Evolutionary conservation across 768 basidiomycete genomes (phyloP), one percentile per base, ranked within the genome.

Genomic region (Podaxis sp.): DNA sequence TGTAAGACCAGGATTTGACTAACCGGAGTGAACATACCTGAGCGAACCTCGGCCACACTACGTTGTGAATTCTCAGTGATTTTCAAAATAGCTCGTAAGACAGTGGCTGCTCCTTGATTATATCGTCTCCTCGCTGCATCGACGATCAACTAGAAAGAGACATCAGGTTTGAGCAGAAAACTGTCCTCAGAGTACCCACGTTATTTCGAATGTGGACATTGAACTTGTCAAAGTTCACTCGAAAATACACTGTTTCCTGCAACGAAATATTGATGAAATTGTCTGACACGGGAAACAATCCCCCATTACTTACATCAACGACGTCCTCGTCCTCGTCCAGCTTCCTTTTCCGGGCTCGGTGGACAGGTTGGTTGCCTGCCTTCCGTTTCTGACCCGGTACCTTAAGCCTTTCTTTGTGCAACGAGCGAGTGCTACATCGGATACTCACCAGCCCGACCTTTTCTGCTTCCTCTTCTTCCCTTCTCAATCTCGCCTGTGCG

Each of bases 221-320:
- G 73, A 95, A 96, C 66, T 85, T 89, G 65, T 94, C 89, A 69
- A 88, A 91, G 75, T 98, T 98, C 51, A 98, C 82, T 51, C 91
- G 85, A 69, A 97, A 91, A 72, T 87, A 86, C 36, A 92, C 82
- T 2, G 77, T 77, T 16, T 90, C 85, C 88, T 94, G 61, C 5
- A 28, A 55, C 2, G 51, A 42, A 46, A 61, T 50, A 4, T 67
- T 50, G 42, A 62, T 47, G 67, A 38, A 59, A 36, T 57, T 35
- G 28, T 52, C 63, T 21, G 48, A 52, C 42, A n/a, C 27, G 16
- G 42, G 47, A 18, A 62, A 32, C 2, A 32, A 57, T 10, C 52
- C 44, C 35, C 9, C 35, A 14, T 54, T 10, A 71, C 86, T 73
- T 66, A 92, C 93, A 73, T 93, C 88, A 37, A 92, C 84, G 32